Evolutionary conservation across 768 basidiomycete species (phyloP).

Genomic region (Tricholoma sp.): DNA sequence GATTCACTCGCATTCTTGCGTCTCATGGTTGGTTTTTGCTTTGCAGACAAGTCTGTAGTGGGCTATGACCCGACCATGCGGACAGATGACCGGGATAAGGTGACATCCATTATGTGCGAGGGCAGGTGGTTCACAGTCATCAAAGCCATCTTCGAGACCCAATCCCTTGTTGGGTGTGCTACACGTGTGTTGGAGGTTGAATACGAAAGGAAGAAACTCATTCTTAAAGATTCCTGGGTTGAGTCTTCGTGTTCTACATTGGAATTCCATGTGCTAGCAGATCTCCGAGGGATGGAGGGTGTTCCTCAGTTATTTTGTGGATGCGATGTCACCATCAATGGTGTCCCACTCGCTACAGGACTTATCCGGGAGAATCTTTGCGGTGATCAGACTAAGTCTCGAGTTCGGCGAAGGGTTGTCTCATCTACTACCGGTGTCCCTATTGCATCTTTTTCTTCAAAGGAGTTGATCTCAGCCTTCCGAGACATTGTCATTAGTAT

Average conservation of each 20-base stretch:
- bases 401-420: neutral
- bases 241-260: neutral
- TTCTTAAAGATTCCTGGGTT: neutral
- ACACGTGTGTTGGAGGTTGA: slow-evolving; percentile 1
- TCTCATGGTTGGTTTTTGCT: neutral
- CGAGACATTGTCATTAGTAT: neutral
- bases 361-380: neutral
- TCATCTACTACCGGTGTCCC: neutral
- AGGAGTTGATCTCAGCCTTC: neutral
- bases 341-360: neutral
- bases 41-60: neutral
- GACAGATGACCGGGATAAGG: neutral
- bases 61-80: neutral
- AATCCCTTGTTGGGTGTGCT: neutral
- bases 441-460: neutral
- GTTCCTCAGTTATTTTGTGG: neutral
- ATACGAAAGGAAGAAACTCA: neutral
- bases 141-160: neutral
- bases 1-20: neutral
- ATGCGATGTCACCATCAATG: neutral
- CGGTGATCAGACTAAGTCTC: neutral
- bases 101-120: neutral
- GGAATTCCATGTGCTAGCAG: neutral
- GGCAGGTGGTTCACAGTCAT: neutral
- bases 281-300: neutral